Evolutionary conservation across 2,329 filamentous ascomycete genomes (phyloP), one percentile per base, ranked within the genome.

Genomic region (Exophiala calicioides): DNA sequence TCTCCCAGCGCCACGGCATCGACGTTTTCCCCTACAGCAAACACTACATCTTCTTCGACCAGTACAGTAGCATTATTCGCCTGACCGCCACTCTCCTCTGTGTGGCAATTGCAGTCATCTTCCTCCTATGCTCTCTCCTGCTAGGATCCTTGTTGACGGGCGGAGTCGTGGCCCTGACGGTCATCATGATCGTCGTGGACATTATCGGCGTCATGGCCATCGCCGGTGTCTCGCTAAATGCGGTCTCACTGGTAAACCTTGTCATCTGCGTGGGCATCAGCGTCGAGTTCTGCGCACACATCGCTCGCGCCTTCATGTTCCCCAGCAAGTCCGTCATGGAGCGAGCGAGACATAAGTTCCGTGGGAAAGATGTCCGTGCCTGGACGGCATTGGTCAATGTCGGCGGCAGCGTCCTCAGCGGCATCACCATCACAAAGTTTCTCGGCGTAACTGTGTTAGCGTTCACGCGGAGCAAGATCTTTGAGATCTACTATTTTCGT

Each of bases 21-120:
- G 84, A 93, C 18, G 84, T 98, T 3, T 98, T 98, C 76, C 89
- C 93, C 0, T 98, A 98, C 72, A 94, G 88, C 58, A 85, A 96
- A 51, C 95, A 95, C 67, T 98, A 98, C 73, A 90, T 98, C 65
- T 98, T 97, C 79, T 98, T 98, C 65, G 93, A 98, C 65, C 93
- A 97, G 65, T 98, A 98, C 63, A 79, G 88, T 4, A 81, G 80
- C 47, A 97, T 98, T 52, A 82, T 95, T 15, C 77, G 79, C 8
- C 77, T 97, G 3, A 90, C 91, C 0, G 85, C 79, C 1, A 81
- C 85, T 0, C 80, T 98, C 1, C 79, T 98, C 21, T 85, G 86
- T 30, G 86, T 88, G 3, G 91, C 90, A 0, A 75, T 97, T 10
- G 88, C 79, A 19, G 87, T 95, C 56, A 95, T 97, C 50, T 85